Base-by-base conservation (phyloP, 1,284 basidiomycete genomes). In the Amylostereum areolatum region DNA sequence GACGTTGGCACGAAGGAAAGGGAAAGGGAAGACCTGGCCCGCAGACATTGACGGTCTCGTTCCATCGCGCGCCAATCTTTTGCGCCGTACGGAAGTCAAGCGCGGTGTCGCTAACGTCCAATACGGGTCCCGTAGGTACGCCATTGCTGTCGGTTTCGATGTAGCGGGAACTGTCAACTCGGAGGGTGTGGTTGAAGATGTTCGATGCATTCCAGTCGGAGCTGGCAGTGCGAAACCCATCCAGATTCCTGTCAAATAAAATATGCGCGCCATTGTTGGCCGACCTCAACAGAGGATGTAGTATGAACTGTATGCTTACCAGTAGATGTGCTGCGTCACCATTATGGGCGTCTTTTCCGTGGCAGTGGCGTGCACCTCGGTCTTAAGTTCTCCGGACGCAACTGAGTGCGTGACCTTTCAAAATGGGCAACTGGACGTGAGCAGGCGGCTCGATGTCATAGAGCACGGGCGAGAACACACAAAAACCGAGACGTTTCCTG, bases 271-370 rank as follows among this genome's bases (percentile, higher is more conserved):
- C 18, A 18, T 18, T 18, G 18, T 18, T 18, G 18, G 18, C 18
- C 18, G 18, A 18, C 18, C 18, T 18, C n/a, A 30, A 33, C 4
- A 29, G 24, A 36, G 31, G 7, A 10, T 11, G 35, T 40, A 30
- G n/a, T 8, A 28, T 43, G 27, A 39, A 29, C 4, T 34, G 25
- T 7, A 30, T 4, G 35, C 61, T 10, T 47, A 75, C 77, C 76
- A 80, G 59, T 74, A 81, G 43, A 72, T 70, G 61, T 75, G 78
- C 57, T 74, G 75, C 2, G 76, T 80, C 11, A 79, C 60, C 77
- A 81, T 80, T 48, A 81, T 77, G 0, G 79, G 80, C 1, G 80
- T 82, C 66, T 73, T 64, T 57, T 75, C 62, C 0, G 75, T 72
- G 0, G 77, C 74, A 4, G 60, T 68, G 0, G 79, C 78, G 44